Evolutionary conservation across 805 yeast species (phyloP), one percentile per base, ranked within the genome.

Genomic region (Tetrapisispora arboricola): DNA sequence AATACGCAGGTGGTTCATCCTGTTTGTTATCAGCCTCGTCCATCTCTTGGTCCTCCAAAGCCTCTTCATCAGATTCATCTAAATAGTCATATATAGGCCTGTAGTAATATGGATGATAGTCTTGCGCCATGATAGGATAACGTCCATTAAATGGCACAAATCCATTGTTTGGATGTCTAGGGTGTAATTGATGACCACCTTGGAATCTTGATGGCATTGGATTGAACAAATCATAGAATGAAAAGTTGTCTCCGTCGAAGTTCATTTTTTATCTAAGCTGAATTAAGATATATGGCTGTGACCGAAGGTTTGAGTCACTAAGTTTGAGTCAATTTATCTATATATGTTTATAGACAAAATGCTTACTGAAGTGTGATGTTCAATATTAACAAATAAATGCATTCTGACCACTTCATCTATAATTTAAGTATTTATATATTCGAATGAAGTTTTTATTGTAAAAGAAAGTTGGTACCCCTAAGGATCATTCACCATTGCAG

Each of bases 91-190:
- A 39, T 15, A 21, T 29, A 7, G 42, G 42, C n/a, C 27, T 32
- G 12, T 28, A 39, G 22, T 39, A 39, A 11, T 38, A 24, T 11
- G 37, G 27, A 39, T 32, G 32, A 9, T 8, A 13, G 11, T 36
- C 32, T 1, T 24, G 12, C 3, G 24, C 28, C 11, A 29, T 19
- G 13, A 28, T 28, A 66, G 65, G 67, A 66, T 22, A 34, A 5
- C 10, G 16, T 22, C 37, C 37, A 34, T 22, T 16, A 16, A 22
- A 24, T 7, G 37, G 30, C 11, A 16, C 17, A 16, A 10, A 34
- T 6, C 10, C 10, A 13, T 16, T 11, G 19, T 34, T n/a, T 7
- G 37, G 37, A 3, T 22, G 15, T 24, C 37, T 17, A 16, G 16
- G 6, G 5, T 13, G n/a, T 9, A n/a, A 8, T 8, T 24, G 29